Evolutionary conservation across 2,329 filamentous ascomycete species (phyloP), one percentile per base, ranked within the genome.

Genomic region (Talaromyces sp.): DNA sequence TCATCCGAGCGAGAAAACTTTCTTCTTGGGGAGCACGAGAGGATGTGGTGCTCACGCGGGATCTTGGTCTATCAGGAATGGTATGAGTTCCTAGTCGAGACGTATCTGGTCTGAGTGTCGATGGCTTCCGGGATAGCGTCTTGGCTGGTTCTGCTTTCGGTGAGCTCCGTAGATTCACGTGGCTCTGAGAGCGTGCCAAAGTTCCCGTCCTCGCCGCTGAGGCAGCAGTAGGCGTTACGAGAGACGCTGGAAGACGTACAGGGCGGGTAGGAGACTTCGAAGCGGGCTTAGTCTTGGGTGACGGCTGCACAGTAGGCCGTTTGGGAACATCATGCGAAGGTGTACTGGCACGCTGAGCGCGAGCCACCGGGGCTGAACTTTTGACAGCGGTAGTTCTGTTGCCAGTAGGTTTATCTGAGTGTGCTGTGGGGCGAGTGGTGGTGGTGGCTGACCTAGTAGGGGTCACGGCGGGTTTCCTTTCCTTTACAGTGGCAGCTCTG

Each of bases 1-100:
- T 80, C 77, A 80, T 79, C 55, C 78, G 70, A 13, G 78, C 77
- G 35, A 80, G 66, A 63, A 80, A 80, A 1, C 75, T 68, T 33
- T 79, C 77, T 58, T 78, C 76, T 4, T 41, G 53, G 10, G 75
- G 68, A 41, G 75, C 68, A 7, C 72, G 70, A 56, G 70, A 75
- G 21, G 71, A 58, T 15, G 63, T 65, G 50, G 70, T 73, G 63
- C 76, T 77, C 21, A 66, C 62, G 21, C 77, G 74, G 21, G 77
- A 77, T 48, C 69, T 70, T 7, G 77, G 71, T 41, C 75, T 69
- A 21, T 74, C 70, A 48, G 63, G 69, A 9, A 63, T 63, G 19
- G 68, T 58, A 9, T 71, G 67, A 22, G 63, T 46, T 60, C n/a
- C 68, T 69, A 59, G 68, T 67, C 25, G 71, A 45, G 65, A 63